Base-by-base conservation (phyloP, 306 rosid species). In the Dryas octopetala region DNA sequence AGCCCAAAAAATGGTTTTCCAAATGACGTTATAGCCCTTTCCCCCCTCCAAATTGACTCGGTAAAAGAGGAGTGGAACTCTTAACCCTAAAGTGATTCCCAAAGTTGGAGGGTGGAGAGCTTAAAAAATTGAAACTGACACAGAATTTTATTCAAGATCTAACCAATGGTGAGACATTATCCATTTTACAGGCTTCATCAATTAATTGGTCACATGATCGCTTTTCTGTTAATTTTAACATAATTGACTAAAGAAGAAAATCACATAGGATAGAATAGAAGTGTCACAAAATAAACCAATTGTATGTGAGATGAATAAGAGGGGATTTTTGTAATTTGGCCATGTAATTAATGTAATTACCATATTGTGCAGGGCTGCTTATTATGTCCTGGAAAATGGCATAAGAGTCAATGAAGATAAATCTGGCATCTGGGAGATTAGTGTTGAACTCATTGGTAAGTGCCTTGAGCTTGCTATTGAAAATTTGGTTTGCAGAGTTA, bases 401-500 rank as follows among this genome's bases (percentile, higher is more conserved):
- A 61, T 85, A 95, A 52, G 91, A 68, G 45, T 95, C 90, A 19
- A 95, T 54, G 86, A 79, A 92, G 87, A 84, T 92, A 65, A 87
- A 78, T 72, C 62, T 90, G 26, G 86, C 97, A 86, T 88, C 96
- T 0, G 89, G 9, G 0, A 81, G 67, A 7, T 92, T 83, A 69
- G n/a, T 85, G 88, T 95, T 95, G 74, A 92, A 74, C 50, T 86
- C 81, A 80, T 88, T 85, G 44, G 87, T 97, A 26, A 92, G 83
- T 41, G 89, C 74, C 79, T 52, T 95, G 64, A 95, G 86, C 74
- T 77, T 87, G 41, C 68, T 70, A 77, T 95, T 95, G 83, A 95
- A 92, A 23, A 92, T 81, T 76, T 88, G 96, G 78, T 88, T 92
- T 70, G 97, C 99, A 4, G 93, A 76, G 78, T 92, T 95, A 65